Evolutionary conservation across 2,329 filamentous ascomycete genomes (phyloP).

Genomic region (Paraconiothyrium brasiliense): DNA sequence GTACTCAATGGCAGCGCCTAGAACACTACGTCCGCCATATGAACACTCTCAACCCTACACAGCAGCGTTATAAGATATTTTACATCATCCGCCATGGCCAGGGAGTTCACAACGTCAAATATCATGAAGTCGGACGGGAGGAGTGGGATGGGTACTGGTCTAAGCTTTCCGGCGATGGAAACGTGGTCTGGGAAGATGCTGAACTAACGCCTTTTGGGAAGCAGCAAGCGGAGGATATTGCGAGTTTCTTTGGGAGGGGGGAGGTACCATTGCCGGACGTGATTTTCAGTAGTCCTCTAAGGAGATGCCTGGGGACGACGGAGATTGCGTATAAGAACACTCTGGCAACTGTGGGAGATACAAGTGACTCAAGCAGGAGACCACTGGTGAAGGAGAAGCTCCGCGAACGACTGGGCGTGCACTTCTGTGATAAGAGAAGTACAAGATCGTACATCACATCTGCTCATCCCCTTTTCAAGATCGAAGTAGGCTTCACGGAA

Average conservation of each 20-base stretch:
- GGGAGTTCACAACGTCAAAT: slow-evolving; percentile 68
- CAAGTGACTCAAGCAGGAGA: slow-evolving; percentile 14
- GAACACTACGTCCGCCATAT: slow-evolving; percentile 63
- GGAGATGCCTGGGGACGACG: slow-evolving; percentile 68
- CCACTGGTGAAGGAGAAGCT: slow-evolving; percentile 69
- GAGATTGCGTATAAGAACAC: slow-evolving; percentile 67
- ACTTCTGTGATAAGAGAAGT: slow-evolving; percentile 70
- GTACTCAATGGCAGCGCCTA: slow-evolving; percentile 69
- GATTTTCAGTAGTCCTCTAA: slow-evolving; percentile 70
- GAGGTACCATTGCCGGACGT: slow-evolving; percentile 66
- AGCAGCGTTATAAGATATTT: slow-evolving; percentile 68
- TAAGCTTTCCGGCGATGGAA: slow-evolving; percentile 67
- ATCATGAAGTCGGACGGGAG: slow-evolving; percentile 69
- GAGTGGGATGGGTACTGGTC: slow-evolving; percentile 75
- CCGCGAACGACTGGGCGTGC: slow-evolving; percentile 69
- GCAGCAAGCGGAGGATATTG: slow-evolving; percentile 64
- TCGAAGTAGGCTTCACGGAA: slow-evolving; percentile 69
- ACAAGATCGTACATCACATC: slow-evolving; percentile 60
- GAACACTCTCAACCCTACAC: slow-evolving; percentile 54
- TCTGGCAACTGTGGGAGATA: not conserved
- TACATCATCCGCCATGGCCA: slow-evolving; percentile 74
- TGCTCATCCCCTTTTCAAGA: slow-evolving; percentile 59
- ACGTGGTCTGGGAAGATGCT: slow-evolving; percentile 68
- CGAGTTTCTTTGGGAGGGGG: slow-evolving; percentile 50
- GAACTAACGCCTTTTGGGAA: slow-evolving; percentile 65